phyloP scores from a whole-genome alignment of 441 rosid species.

The Erodium trifolium region DNA sequence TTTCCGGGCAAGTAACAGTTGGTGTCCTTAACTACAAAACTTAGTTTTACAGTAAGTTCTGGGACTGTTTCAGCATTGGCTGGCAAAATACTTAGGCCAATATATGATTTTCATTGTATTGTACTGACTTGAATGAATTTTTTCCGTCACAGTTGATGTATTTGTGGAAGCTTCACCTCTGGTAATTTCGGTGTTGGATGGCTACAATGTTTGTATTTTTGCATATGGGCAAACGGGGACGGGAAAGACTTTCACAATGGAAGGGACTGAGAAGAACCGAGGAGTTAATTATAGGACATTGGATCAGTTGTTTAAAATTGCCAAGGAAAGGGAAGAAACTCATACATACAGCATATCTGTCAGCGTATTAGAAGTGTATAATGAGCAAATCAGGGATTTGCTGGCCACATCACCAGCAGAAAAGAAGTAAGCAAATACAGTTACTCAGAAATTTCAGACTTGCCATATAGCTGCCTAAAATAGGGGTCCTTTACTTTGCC shows the following conservation, averaged over 20 bases:
- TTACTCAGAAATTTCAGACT: background rate
- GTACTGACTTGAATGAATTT: constrained; percentile 4
- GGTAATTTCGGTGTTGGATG: constrained; percentile 84
- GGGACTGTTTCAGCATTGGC: background rate
- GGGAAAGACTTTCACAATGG: constrained; percentile 91
- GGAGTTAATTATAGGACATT: constrained; percentile 88
- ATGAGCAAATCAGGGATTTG: constrained; percentile 88
- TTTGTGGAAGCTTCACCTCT: constrained; percentile 80
- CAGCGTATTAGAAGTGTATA: constrained; percentile 91
- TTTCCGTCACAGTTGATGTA: constrained; percentile 54
- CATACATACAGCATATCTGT: constrained; percentile 63
- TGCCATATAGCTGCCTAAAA: background rate
- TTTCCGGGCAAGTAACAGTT: background rate
- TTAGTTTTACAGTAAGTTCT: background rate
- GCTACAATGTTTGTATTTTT: constrained; percentile 85
- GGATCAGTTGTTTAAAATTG: constrained; percentile 58
- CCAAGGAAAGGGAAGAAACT: constrained; percentile 49
- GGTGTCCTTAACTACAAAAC: background rate
- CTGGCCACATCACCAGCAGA: constrained; percentile 38
- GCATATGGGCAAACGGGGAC: constrained; percentile 97
- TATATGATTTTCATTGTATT: background rate
- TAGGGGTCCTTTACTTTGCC: background rate
- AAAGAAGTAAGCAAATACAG: constrained; percentile 48
- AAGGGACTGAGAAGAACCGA: constrained; percentile 72
- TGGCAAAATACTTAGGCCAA: background rate